phyloP scores from a whole-genome alignment of 75 land plant species.

The Cupressus sempervirens region DNA sequence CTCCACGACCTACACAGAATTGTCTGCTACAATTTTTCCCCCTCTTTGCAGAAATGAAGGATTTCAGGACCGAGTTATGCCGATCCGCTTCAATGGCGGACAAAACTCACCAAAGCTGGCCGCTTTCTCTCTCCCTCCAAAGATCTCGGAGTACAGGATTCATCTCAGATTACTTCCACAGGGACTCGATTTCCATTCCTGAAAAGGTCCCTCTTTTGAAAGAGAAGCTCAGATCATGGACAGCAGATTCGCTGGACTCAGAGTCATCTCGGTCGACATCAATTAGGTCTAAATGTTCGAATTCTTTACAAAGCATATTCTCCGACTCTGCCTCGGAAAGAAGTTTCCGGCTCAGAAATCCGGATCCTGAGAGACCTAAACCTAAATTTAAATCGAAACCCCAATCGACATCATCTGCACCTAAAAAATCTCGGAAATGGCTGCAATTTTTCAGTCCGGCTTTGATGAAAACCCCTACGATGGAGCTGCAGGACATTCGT shows the following conservation, averaged over 20 bases:
- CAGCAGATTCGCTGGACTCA: neutral
- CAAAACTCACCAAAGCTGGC: neutral
- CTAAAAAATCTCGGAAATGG: constrained; percentile 4
- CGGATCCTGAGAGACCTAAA: neutral
- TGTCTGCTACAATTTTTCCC: no score
- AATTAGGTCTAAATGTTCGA: neutral
- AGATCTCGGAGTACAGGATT: neutral
- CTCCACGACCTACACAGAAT: no score
- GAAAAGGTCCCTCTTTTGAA: neutral
- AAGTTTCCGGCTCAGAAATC: neutral
- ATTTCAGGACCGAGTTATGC: neutral
- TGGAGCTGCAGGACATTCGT: constrained; percentile 9
- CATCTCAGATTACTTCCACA: neutral
- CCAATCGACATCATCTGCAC: neutral
- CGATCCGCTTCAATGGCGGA: neutral
- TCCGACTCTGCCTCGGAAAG: neutral
- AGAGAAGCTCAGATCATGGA: neutral
- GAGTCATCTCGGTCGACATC: neutral
- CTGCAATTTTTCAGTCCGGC: neutral
- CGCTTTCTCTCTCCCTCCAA: neutral
- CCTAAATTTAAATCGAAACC: neutral
- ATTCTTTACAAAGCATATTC: neutral
- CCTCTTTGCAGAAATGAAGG: neutral
- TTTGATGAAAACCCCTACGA: constrained; percentile 6
- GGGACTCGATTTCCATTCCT: neutral